Conservation (phyloP, 2,329 filamentous ascomycete species). For the Cercospora canescens region DNA sequence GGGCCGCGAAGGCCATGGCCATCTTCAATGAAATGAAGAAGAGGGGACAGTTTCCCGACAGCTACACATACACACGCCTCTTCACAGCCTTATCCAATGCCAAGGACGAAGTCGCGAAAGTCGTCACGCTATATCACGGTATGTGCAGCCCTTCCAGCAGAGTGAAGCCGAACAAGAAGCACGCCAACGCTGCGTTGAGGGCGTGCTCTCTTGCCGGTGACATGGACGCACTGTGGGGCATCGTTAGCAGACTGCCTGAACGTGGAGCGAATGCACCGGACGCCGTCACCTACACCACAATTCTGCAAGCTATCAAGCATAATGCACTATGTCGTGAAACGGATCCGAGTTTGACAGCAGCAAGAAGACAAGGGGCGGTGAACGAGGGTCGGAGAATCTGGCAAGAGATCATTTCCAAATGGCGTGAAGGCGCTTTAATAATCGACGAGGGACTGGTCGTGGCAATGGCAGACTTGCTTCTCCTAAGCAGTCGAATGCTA, state of each 20-base stretch:
- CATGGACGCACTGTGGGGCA: conserved; percentile 76
- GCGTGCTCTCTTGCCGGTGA: conserved; percentile 75
- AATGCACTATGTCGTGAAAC: conserved; percentile 31
- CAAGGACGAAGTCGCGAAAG: conserved; percentile 61
- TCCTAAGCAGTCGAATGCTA: conserved; percentile 59
- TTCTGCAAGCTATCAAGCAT: conserved; percentile 72
- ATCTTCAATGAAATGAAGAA: conserved; percentile 99
- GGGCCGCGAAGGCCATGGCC: conserved; percentile 67
- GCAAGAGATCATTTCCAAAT: conserved; percentile 75
- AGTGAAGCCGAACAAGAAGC: conserved; percentile 73
- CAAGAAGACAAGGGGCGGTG: conserved; percentile 50
- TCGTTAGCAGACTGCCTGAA: conserved; percentile 71
- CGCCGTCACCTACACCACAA: conserved; percentile 73
- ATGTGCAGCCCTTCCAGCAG: conserved; percentile 65
- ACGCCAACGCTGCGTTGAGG: conserved; percentile 84
- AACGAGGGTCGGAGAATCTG: conserved; percentile 73
- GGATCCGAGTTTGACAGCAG: conserved; percentile 23
- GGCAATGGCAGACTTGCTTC: conserved; percentile 77
- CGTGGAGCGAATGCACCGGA: conserved; percentile 65
- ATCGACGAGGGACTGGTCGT: conserved; percentile 79
- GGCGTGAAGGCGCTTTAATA: conserved; percentile 67
- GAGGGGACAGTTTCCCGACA: conserved; percentile 75
- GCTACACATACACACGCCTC: conserved; percentile 80
- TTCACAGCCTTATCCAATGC: conserved; percentile 71
- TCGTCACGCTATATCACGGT: conserved; percentile 73